Evolutionary conservation across 805 yeast genomes (phyloP), one percentile per base, ranked within the genome.

Genomic region (Grigorovia yakushimaensis): DNA sequence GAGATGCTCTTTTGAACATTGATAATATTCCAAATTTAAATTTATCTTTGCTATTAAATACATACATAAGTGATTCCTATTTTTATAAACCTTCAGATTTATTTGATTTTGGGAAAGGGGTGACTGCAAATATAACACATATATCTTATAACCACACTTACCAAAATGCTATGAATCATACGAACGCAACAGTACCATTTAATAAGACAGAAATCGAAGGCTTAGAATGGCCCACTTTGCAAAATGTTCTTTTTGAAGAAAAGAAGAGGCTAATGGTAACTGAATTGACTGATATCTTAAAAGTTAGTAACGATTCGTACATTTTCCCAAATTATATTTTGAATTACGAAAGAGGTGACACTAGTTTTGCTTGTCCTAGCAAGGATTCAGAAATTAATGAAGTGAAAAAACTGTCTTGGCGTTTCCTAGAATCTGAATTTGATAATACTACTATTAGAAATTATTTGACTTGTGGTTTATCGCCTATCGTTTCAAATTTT

Each of bases 401-500:
- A 35, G 45, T 50, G 39, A 51, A 60, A 15, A 5, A 44, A 15
- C 51, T 55, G 4, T 51, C 67, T 13, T 73, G 76, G 74, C 58
- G 70, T 41, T 66, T 65, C 41, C 51, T 70, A 0, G 65, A 67
- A 43, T 81, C 81, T 52, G 51, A 62, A 1, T 82, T 76, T 56
- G 62, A 73, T 0, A 52, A 66, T 15, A 50, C 48, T 0, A 53
- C 73, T 1, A 65, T 80, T 38, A 56, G 58, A 38, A 53, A 65
- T 2, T 70, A 70, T 41, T 59, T 80, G 4, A 49, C 62, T 19
- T 72, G 82, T 54, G 97, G 96, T 0, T 74, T 68, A 46, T 73
- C 85, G 0, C 88, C 95, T 0, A 72, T 87, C 0, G 60, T 88
- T 65, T 74, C 65, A 44, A 77, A 52, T 52, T 71, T 11, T 30